phyloP scores from a whole-genome alignment of 352 stramenopile genomes.

The Phytophthora macrochlamydospora region DNA sequence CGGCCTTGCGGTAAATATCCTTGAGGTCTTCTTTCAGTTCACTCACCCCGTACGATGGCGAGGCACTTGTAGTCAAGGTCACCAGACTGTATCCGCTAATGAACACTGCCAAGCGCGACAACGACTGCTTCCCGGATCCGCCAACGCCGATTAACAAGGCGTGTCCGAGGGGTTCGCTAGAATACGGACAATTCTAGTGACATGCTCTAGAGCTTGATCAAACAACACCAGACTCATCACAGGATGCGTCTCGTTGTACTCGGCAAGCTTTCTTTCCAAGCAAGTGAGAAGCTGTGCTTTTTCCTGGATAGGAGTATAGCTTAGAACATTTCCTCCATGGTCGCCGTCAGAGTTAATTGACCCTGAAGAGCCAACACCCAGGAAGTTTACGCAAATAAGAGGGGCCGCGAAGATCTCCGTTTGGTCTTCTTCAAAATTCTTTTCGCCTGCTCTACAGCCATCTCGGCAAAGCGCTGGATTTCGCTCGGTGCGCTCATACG shows the following conservation, averaged over 20 bases:
- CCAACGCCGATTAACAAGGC: slow-evolving; percentile 87
- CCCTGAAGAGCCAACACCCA: slow-evolving; percentile 17
- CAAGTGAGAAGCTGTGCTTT: slow-evolving; percentile 54
- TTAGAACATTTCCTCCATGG: slow-evolving; percentile 21
- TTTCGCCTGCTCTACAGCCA: slow-evolving; percentile 89
- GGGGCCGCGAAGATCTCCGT: slow-evolving; percentile 71
- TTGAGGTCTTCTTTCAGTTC: slow-evolving; percentile 92
- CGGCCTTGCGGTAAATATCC: slow-evolving; percentile 87
- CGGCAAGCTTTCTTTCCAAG: slow-evolving; percentile 67
- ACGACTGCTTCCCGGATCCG: slow-evolving; percentile 90
- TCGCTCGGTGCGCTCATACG: slow-evolving; percentile 82
- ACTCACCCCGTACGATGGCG: slow-evolving; percentile 63
- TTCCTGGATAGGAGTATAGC: slow-evolving; percentile 60
- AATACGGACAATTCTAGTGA: slow-evolving; percentile 89
- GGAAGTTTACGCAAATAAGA: slow-evolving; percentile 77
- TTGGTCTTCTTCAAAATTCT: slow-evolving; percentile 85
- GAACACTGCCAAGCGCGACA: slow-evolving; percentile 90
- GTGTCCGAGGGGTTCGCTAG: slow-evolving; percentile 76
- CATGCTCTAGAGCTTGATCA: slow-evolving; percentile 90
- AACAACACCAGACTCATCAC: slow-evolving; percentile 95
- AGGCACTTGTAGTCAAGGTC: slow-evolving; percentile 65
- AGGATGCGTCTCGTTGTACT: slow-evolving; percentile 93
- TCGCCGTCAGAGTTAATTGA: slow-evolving; percentile 15
- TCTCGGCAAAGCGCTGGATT: slow-evolving; percentile 78
- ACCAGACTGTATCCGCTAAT: slow-evolving; percentile 79